phyloP scores from a whole-genome alignment of 345 rosid species.

The thale cress (Arabidopsis thaliana) region TAIR10.1 NC_003075.7:18081501-18082000 shows the following conservation, averaged over 20 bases:
- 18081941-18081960: too few relatives aligned
- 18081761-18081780: background rate
- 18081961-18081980: too few relatives aligned
- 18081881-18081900: background rate
- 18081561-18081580: background rate
- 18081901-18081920: too few relatives aligned
- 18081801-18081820: conserved; percentile 90
- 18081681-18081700: conserved; percentile 91
- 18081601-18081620: background rate
- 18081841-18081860: conserved; percentile 89
- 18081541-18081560: background rate
- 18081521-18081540: conserved; percentile 86
- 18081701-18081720: conserved; percentile 85
- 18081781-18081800: conserved; percentile 21
- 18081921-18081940: too few relatives aligned
- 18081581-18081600: background rate
- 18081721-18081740: background rate
- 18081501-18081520: conserved; percentile 75
- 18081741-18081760: too few relatives aligned
- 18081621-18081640: conserved; percentile 89
- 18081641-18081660: conserved; percentile 92
- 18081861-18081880: conserved; percentile 45
- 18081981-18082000: too few relatives aligned
- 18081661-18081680: conserved; percentile 93
- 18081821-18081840: conserved; percentile 96